Percentiles rank a stretch among this genome's conserved stretches.
These are phyloP conservation scores for Malassezia yamatoensis DNA, from an alignment of 1,284 basidiomycete species.

Conservation along the genomic window DNA sequence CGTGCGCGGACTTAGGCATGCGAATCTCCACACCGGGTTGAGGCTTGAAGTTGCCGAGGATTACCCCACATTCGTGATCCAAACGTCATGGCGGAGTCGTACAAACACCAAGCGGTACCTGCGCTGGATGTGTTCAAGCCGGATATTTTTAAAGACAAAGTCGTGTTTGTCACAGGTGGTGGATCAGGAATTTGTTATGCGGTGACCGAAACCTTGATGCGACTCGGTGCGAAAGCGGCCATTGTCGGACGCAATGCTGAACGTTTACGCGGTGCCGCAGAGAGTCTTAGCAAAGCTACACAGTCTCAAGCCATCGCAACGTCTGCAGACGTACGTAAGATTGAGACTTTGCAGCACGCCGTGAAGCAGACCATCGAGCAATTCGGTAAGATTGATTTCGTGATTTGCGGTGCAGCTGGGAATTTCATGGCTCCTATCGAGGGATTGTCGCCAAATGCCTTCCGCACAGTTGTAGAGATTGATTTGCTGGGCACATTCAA, in stretches of 20 bases:
- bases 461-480: constrained; percentile 86
- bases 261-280: constrained; percentile 62
- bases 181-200: constrained; percentile 70
- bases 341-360: constrained; percentile 63
- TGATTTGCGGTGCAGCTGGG: constrained; percentile 67
- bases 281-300: constrained; percentile 62
- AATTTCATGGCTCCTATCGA: constrained; percentile 47
- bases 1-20: no score
- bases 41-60: neutral
- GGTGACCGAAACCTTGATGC: constrained; percentile 65
- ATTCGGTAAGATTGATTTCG: constrained; percentile 85
- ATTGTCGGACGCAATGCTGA: constrained; percentile 82
- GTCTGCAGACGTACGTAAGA: constrained; percentile 73
- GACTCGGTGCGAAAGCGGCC: constrained; percentile 67
- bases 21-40: neutral
- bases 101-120: constrained; percentile 11
- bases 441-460: constrained; percentile 50
- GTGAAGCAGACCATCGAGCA: constrained; percentile 63
- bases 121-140: constrained; percentile 55
- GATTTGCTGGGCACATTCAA: constrained; percentile 86
- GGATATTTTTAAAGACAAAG: constrained; percentile 80
- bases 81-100: neutral
- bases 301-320: constrained; percentile 61
- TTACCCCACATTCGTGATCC: neutral
- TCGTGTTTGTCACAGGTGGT: constrained; percentile 70